Percentiles rank a stretch among this genome's conserved stretches.
Evolutionary conservation across 192 early-diverging fungal genomes (phyloP).

Genomic region (Haplosporangium gracile): DNA sequence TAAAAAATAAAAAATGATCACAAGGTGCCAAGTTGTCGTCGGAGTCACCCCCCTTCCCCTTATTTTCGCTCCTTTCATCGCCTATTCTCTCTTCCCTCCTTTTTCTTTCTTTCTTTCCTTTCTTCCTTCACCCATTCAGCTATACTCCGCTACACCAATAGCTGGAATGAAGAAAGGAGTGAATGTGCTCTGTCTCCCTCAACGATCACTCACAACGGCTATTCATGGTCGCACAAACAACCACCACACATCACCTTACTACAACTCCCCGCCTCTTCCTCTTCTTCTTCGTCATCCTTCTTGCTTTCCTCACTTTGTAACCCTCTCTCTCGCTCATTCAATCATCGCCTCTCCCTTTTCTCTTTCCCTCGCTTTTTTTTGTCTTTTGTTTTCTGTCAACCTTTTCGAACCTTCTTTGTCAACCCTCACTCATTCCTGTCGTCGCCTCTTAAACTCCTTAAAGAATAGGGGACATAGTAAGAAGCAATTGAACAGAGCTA

Average conservation of each 20-base stretch:
- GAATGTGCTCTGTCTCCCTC: background rate
- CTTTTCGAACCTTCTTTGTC: constrained; percentile 4
- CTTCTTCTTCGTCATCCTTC: background rate
- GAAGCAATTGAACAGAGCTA: background rate
- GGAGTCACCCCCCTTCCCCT: background rate
- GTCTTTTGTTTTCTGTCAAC: background rate
- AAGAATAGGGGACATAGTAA: background rate
- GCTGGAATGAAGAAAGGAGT: no score
- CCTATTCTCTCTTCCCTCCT: background rate
- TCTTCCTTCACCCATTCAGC: background rate
- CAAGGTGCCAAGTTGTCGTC: background rate
- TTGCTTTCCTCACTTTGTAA: background rate
- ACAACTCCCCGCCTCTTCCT: background rate
- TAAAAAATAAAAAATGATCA: constrained; percentile 1
- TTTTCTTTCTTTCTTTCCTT: no score
- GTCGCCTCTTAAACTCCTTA: background rate
- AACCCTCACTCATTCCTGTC: background rate
- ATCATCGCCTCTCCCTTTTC: background rate
- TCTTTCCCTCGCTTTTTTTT: background rate
- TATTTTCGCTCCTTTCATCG: background rate
- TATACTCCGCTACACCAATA: background rate
- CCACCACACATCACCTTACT: background rate
- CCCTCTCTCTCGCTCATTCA: background rate
- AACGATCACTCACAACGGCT: background rate
- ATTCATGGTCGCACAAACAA: background rate